Evolutionary conservation across 1,284 basidiomycete genomes (phyloP).

Genomic region (Salmacisia buchloeana): DNA sequence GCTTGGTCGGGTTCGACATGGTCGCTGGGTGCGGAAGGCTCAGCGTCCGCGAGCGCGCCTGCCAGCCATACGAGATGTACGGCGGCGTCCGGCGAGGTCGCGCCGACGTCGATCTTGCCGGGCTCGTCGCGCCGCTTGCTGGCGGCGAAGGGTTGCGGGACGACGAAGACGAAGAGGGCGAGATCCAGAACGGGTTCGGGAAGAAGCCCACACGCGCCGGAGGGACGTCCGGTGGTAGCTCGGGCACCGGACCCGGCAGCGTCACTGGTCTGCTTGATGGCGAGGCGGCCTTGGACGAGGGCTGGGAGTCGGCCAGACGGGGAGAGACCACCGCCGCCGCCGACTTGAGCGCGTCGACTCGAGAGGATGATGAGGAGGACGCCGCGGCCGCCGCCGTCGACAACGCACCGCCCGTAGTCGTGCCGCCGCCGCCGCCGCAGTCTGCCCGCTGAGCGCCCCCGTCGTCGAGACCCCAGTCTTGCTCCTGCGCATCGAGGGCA

Average conservation of each 20-base stretch:
- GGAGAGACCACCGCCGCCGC: not conserved
- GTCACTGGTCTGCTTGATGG: not conserved
- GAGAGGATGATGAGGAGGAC: not conserved
- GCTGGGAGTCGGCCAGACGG: not conserved
- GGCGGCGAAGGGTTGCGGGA: not conserved
- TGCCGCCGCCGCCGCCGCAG: no score
- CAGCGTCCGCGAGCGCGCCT: constrained; percentile 17
- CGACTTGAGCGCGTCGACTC: not conserved
- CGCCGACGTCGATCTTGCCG: not conserved
- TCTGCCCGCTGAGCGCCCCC: not conserved
- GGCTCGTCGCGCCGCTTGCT: no score
- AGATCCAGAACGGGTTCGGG: constrained; percentile 14
- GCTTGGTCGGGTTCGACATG: constrained; percentile 29
- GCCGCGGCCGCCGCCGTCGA: no score
- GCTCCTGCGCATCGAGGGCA: constrained; percentile 37
- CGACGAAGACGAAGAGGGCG: not conserved
- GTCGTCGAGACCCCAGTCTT: constrained; percentile 24
- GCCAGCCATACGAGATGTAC: constrained; percentile 36
- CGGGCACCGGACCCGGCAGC: not conserved
- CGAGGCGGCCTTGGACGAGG: not conserved
- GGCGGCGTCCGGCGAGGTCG: constrained; percentile 16
- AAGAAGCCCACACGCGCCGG: not conserved
- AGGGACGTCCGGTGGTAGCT: not conserved
- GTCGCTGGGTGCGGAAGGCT: constrained; percentile 31
- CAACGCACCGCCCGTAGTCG: no score